These are phyloP conservation scores for Clarireedia monteithiana DNA, from an alignment of 2,329 filamentous ascomycete species.

Conservation along the genomic window DNA sequence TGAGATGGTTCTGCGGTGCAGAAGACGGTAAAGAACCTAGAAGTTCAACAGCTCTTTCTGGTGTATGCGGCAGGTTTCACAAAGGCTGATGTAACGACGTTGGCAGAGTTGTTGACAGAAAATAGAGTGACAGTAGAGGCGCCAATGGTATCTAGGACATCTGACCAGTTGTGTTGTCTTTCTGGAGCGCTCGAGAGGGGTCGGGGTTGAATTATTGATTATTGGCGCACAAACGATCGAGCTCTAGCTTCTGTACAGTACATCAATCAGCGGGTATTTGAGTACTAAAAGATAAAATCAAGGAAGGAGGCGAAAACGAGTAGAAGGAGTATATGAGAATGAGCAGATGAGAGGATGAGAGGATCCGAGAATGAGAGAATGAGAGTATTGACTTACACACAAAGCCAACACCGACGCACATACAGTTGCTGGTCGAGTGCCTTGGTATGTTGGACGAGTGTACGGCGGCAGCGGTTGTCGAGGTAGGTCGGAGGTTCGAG, in stretches of 20 bases:
- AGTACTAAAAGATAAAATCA: not conserved
- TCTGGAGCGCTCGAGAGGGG: slow-evolving; percentile 6
- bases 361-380: not conserved
- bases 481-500: not conserved
- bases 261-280: slow-evolving; percentile 1
- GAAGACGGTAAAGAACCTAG: not conserved
- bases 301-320: not conserved
- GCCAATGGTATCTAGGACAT: slow-evolving; percentile 1
- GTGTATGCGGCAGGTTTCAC: not conserved
- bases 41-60: not conserved
- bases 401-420: not conserved
- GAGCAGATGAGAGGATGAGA: not conserved
- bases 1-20: not conserved
- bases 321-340: not conserved
- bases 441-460: not conserved
- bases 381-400: not conserved
- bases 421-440: not conserved
- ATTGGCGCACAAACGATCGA: slow-evolving; percentile 1
- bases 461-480: slow-evolving; percentile 7
- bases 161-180: not conserved
- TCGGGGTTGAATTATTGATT: not conserved
- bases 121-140: not conserved
- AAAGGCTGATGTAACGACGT: not conserved
- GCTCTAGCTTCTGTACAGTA: not conserved
- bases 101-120: not conserved